Evolutionary conservation across 208 protist species (phyloP).

Genomic region (Vickermania ingenoplastis): DNA sequence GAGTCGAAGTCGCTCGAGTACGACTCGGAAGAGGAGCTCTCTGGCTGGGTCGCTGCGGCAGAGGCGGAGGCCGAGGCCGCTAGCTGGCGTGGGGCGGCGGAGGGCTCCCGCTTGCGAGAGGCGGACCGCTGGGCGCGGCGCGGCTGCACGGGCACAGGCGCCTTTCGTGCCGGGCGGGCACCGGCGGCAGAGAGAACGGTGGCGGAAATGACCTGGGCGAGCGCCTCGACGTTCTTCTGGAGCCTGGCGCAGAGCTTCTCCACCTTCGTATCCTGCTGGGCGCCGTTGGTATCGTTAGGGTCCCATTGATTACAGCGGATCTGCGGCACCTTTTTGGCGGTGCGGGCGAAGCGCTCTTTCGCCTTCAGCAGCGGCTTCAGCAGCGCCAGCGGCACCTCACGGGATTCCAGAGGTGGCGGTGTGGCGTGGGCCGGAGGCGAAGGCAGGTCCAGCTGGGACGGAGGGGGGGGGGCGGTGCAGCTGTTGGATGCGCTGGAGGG

Average conservation of each 20-base stretch:
- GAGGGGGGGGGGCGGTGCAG: not conserved
- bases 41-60: not conserved
- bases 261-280: conserved; percentile 32
- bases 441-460: not conserved
- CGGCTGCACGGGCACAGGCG: not conserved
- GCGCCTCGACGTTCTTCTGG: conserved; percentile 16
- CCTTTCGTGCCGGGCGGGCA: conserved; percentile 11
- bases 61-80: not conserved
- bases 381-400: conserved; percentile 10
- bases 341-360: conserved; percentile 21
- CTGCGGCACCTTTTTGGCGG: conserved; percentile 17
- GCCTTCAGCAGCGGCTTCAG: conserved; percentile 40
- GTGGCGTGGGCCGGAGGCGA: not conserved
- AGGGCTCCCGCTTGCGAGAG: not conserved
- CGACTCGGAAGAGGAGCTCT: not conserved
- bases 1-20: not conserved
- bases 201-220: conserved; percentile 52
- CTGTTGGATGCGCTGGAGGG: not conserved
- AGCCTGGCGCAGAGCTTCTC: conserved; percentile 34
- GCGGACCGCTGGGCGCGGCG: not conserved
- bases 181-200: conserved; percentile 38
- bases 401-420: not conserved
- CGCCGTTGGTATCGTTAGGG: conserved; percentile 36
- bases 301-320: conserved; percentile 48
- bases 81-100: not conserved